Evolutionary conservation across 2,329 filamentous ascomycete species (phyloP), one percentile per base, ranked within the genome.

Genomic region (Bertia moriformis): DNA sequence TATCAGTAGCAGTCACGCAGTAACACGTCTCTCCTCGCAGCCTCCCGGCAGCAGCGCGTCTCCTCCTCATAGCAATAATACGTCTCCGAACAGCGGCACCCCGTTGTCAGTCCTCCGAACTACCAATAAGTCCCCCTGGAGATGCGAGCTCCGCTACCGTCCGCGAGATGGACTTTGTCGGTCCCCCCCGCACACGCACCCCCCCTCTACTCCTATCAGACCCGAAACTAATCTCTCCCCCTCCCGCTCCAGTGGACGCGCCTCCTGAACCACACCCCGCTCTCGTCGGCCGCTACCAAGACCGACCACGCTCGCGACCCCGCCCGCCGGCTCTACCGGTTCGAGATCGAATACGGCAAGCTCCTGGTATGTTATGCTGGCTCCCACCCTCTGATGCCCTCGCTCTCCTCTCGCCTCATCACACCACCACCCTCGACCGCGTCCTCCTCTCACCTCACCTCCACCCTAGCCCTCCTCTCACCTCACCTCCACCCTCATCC

Each of bases 331-430:
- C 65, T 78, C 44, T 70, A 77, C 53, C 72, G 74, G 41, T 80
- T 79, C 54, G 75, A 78, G 54, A 74, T 73, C 56, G 73, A 78
- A 56, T 80, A 79, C 51, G 66, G 64, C 45, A 69, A 72, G 50
- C 59, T 80, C 44, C 53, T 80, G 56, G 73, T 78, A 56, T 56
- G 65, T 44, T n/a, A n/a, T n/a, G n/a, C n/a, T 22, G 30, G 18
- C 19, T 19, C 41, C 14, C 20, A 36, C 22, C 24, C 10, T 14
- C 14, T 14, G 20, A 37, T 33, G 20, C 3, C 19, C 22, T 18
- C 29, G 10, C 17, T 19, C 15, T 27, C 24, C 38, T n/a, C 24
- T n/a, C n/a, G 12, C 24, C 12, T 12, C 12, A 29, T 29, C 12
- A 12, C n/a, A n/a, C 24, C 12, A 12, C 24, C n/a, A 12, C 12